Conservation (phyloP, 177 flowering plant species). For the Vitis hybrid region DNA sequence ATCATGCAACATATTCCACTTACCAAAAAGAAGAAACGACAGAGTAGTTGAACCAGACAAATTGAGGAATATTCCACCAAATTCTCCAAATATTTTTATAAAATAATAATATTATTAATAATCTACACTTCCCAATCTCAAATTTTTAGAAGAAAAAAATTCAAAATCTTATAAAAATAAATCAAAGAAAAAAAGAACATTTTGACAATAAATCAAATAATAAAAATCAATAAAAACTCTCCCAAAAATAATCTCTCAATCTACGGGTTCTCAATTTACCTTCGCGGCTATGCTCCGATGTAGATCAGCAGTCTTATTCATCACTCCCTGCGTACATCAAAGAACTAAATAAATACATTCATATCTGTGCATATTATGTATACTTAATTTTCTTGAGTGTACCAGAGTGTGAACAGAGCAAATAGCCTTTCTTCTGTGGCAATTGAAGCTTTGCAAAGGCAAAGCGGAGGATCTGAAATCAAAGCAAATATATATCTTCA, state of each 20-base stretch:
- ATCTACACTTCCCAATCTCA: no score
- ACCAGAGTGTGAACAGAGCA: conserved; percentile 16
- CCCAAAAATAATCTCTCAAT: not conserved
- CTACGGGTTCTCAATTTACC: conserved; percentile 21
- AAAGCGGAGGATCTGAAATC: conserved; percentile 35
- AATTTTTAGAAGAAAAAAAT: no score
- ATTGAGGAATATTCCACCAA: no score
- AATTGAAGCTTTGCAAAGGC: conserved; percentile 24
- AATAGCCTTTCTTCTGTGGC: conserved; percentile 17
- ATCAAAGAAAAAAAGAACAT: not conserved
- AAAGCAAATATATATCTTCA: not conserved
- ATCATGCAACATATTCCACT: no score
- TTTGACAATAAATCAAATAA: not conserved
- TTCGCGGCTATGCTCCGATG: conserved; percentile 19
- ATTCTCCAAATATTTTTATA: no score
- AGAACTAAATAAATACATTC: no score
- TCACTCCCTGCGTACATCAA: conserved; percentile 14
- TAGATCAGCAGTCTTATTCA: conserved; percentile 17
- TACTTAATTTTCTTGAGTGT: not conserved
- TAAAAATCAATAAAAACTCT: not conserved
- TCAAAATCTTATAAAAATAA: no score
- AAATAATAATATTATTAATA: no score
- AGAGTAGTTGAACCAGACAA: no score
- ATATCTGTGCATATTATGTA: no score
- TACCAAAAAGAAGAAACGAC: no score